A percentile compares a stretch with the other conserved stretches of the same genome.
These are phyloP conservation scores for Petrea volubilis DNA, from an alignment of 257 asterid genomes.

Conservation along the genomic window DNA sequence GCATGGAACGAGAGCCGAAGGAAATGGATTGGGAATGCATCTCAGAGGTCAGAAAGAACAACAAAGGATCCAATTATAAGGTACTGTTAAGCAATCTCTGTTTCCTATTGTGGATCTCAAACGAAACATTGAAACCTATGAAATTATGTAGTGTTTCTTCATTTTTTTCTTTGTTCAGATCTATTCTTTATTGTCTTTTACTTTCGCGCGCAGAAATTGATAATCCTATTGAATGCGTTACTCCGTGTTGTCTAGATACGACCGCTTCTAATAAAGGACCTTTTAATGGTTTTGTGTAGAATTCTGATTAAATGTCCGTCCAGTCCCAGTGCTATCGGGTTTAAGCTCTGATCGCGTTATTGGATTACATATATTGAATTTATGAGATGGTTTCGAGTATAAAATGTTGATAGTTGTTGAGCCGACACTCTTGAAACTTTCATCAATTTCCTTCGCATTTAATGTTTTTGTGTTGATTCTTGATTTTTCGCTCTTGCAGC, in stretches of 20 bases:
- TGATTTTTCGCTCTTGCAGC: constrained; percentile 46
- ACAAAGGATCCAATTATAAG: constrained; percentile 85
- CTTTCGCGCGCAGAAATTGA: not conserved
- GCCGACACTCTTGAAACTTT: too few relatives aligned
- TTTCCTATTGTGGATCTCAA: not conserved
- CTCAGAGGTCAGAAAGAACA: constrained; percentile 46
- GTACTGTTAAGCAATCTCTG: constrained; percentile 33
- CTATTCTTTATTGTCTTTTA: too few relatives aligned
- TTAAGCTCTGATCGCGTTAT: not conserved
- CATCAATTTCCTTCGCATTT: not conserved
- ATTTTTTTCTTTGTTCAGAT: not conserved
- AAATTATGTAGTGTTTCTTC: not conserved
- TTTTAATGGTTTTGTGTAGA: not conserved
- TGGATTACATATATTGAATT: not conserved
- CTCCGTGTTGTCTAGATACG: not conserved
- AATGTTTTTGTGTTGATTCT: not conserved
- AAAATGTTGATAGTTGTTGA: too few relatives aligned
- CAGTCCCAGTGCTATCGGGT: not conserved
- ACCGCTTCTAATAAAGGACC: not conserved
- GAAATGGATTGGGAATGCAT: constrained; percentile 71
- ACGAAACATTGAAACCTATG: not conserved
- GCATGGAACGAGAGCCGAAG: constrained; percentile 83
- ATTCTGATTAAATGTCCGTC: not conserved
- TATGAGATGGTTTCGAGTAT: not conserved
- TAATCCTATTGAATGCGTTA: not conserved